Conservation (phyloP, 768 basidiomycete genomes). For the Rhodosporidiobolus sp. region DNA sequence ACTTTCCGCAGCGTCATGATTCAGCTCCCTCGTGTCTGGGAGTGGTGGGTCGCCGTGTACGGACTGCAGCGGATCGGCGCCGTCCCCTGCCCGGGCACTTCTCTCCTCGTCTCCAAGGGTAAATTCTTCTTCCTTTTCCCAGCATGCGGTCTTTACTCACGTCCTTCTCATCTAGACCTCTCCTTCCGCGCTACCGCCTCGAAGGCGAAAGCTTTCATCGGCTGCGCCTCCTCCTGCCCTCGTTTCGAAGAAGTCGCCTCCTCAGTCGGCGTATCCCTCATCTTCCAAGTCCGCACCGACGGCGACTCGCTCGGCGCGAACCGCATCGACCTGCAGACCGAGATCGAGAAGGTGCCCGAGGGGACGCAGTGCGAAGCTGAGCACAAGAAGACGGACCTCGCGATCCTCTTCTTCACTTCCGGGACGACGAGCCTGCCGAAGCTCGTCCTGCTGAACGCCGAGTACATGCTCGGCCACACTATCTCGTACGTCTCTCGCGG, state of each 20-base stretch:
- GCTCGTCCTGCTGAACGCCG: constrained; percentile 18
- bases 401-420: constrained; percentile 29
- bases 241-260: constrained; percentile 25
- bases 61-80: constrained; percentile 32
- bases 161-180: constrained; percentile 17
- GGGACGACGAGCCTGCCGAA: constrained; percentile 36
- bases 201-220: constrained; percentile 30
- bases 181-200: constrained; percentile 23
- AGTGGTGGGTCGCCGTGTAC: constrained; percentile 30
- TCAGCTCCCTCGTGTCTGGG: constrained; percentile 18
- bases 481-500: too few species aligned
- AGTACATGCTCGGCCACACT: constrained; percentile 3
- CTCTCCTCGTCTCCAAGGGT: constrained; percentile 37
- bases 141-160: not conserved
- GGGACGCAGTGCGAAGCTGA: constrained; percentile 8
- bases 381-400: constrained; percentile 13
- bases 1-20: constrained; percentile 20
- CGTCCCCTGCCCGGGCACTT: constrained; percentile 29
- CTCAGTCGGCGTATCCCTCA: constrained; percentile 3
- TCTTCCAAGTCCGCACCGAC: constrained; percentile 20
- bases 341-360: not conserved
- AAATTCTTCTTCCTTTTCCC: not conserved
- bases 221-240: constrained; percentile 10
- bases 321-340: constrained; percentile 11
- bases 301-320: not conserved